Conservation (phyloP, 2,329 filamentous ascomycete species). For the Salinomyces thailandicus region DNA sequence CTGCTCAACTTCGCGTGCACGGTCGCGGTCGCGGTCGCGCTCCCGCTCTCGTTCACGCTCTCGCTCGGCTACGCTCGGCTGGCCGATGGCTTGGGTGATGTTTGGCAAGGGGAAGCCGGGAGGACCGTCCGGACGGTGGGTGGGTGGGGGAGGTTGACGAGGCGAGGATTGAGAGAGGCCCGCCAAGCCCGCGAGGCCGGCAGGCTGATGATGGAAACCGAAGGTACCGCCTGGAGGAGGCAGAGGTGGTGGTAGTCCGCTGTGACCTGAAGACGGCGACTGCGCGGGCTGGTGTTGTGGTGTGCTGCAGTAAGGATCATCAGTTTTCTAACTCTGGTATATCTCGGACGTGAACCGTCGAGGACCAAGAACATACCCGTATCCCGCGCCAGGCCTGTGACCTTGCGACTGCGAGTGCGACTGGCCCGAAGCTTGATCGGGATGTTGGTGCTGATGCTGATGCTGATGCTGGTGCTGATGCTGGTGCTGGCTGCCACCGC, state of each 20-base stretch:
- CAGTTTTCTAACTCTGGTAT: too few relatives aligned
- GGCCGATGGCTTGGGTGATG: constrained; percentile 35
- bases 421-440: too few relatives aligned
- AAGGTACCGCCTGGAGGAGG: constrained; percentile 28
- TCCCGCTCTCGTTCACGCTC: constrained; percentile 38
- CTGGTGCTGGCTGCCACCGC: too few relatives aligned
- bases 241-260: constrained; percentile 24
- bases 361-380: constrained; percentile 20
- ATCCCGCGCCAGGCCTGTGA: constrained; percentile 16
- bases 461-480: too few relatives aligned
- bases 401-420: constrained; percentile 19
- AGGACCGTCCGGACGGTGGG: constrained; percentile 19
- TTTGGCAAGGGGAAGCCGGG: constrained; percentile 33
- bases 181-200: constrained; percentile 35
- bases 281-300: constrained; percentile 24
- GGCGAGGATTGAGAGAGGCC: constrained; percentile 37
- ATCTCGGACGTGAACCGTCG: too few relatives aligned
- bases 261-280: constrained; percentile 22
- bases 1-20: constrained; percentile 45
- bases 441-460: too few relatives aligned
- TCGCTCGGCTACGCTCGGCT: constrained; percentile 31
- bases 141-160: constrained; percentile 22
- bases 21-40: constrained; percentile 37
- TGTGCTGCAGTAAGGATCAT: too few relatives aligned
- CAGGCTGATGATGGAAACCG: constrained; percentile 33